phyloP scores from a whole-genome alignment of 495 filamentous ascomycete species.

The Penicillium coprophilum region DNA sequence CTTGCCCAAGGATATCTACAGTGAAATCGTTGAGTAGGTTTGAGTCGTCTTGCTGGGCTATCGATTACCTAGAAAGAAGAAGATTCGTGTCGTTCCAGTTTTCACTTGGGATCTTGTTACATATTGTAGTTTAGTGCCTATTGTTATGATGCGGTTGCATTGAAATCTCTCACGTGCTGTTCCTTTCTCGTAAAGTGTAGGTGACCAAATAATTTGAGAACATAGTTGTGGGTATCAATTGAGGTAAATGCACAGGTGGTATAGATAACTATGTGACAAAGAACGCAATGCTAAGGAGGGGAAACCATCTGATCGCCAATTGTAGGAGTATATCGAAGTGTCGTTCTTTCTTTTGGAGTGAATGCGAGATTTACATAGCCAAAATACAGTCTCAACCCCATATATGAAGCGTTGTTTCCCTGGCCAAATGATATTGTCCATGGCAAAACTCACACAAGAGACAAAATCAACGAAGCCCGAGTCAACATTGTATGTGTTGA shows the following conservation, averaged over 20 bases:
- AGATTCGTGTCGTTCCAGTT: not conserved
- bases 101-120: not conserved
- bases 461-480: not conserved
- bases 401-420: not conserved
- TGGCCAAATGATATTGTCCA: not conserved
- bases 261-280: not conserved
- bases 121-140: conserved; percentile 3
- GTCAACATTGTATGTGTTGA: not conserved
- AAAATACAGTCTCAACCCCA: not conserved
- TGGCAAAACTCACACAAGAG: not conserved
- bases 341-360: not conserved
- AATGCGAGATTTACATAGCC: not conserved
- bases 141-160: not conserved
- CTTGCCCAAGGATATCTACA: conserved; percentile 45
- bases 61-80: conserved; percentile 4
- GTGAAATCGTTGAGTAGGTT: conserved; percentile 23
- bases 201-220: not conserved
- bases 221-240: not conserved
- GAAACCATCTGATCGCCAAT: not conserved
- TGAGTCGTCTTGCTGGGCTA: not conserved
- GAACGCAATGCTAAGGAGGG: not conserved
- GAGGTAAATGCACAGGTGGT: not conserved
- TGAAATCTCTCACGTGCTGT: not conserved
- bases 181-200: not conserved
- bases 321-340: not conserved